These are phyloP conservation scores for Fusarium duplospermum DNA, from an alignment of 2,329 filamentous ascomycete species.

Conservation along the genomic window DNA sequence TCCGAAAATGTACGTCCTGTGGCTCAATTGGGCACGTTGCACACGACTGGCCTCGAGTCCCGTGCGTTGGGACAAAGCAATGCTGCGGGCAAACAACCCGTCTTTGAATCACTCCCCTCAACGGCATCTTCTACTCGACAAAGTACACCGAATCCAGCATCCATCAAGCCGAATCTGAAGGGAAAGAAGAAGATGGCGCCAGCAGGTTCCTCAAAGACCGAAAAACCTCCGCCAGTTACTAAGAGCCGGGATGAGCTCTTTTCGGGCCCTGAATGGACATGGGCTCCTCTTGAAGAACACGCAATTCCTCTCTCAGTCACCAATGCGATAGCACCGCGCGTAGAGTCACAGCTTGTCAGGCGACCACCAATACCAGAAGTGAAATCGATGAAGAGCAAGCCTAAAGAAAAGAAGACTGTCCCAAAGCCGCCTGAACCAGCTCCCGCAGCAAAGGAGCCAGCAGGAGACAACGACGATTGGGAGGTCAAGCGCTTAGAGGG, in stretches of 20 bases:
- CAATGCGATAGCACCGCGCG: slow-evolving; percentile 6
- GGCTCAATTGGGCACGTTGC: not conserved
- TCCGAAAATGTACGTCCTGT: not conserved
- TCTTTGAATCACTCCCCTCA: slow-evolving; percentile 10
- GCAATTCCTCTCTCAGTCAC: slow-evolving; percentile 12
- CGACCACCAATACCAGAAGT: slow-evolving; percentile 1
- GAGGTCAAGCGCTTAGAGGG: slow-evolving; percentile 59
- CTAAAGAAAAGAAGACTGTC: slow-evolving; percentile 4
- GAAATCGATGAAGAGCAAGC: not conserved
- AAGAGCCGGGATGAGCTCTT: not conserved
- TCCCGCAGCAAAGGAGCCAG: not conserved
- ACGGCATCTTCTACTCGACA: slow-evolving; percentile 6
- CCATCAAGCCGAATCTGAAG: not conserved
- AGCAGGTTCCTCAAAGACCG: not conserved
- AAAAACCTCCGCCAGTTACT: not conserved
- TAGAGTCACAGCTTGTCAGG: not conserved
- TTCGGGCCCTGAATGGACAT: slow-evolving; percentile 3
- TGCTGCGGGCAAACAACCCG: not conserved
- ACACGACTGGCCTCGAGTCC: not conserved
- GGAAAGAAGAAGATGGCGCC: slow-evolving; percentile 12
- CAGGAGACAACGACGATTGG: slow-evolving; percentile 44
- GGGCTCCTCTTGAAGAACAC: slow-evolving; percentile 5
- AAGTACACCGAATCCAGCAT: slow-evolving; percentile 14
- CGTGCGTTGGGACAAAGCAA: not conserved
- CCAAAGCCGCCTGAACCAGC: not conserved